A percentile compares a stretch with the other conserved stretches of the same genome.
These are phyloP conservation scores for Alternaria triticina DNA, from an alignment of 2,329 filamentous ascomycete genomes.

Conservation along the genomic window DNA sequence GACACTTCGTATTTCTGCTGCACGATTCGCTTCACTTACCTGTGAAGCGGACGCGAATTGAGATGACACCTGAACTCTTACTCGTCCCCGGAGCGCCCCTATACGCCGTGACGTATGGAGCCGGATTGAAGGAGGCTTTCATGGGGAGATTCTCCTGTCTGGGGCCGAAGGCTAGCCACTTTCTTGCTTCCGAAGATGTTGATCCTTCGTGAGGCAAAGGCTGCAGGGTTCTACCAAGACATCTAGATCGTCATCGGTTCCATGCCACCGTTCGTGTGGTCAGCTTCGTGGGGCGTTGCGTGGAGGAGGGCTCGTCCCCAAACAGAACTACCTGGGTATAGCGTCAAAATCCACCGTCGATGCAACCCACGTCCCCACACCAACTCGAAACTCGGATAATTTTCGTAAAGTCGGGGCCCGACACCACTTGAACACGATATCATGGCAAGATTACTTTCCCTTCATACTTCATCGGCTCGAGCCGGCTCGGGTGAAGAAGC, in stretches of 20 bases:
- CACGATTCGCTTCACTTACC: background rate
- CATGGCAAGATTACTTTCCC: background rate
- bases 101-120: background rate
- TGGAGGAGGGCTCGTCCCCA: background rate
- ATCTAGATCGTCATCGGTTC: background rate
- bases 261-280: background rate
- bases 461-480: background rate
- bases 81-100: background rate
- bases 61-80: background rate
- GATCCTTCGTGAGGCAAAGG: background rate
- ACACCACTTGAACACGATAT: background rate
- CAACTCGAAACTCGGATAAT: background rate
- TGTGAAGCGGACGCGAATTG: background rate
- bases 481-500: background rate
- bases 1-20: background rate
- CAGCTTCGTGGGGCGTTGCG: background rate
- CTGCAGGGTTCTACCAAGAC: background rate
- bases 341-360: slow-evolving; percentile 2
- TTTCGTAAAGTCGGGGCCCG: slow-evolving; percentile 1
- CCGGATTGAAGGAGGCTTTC: background rate
- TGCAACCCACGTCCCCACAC: background rate
- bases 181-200: background rate
- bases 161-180: background rate
- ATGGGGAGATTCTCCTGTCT: background rate
- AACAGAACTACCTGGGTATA: background rate